Base-by-base conservation (phyloP, 495 filamentous ascomycete genomes). In the Hyaloscypha finlandica region DNA sequence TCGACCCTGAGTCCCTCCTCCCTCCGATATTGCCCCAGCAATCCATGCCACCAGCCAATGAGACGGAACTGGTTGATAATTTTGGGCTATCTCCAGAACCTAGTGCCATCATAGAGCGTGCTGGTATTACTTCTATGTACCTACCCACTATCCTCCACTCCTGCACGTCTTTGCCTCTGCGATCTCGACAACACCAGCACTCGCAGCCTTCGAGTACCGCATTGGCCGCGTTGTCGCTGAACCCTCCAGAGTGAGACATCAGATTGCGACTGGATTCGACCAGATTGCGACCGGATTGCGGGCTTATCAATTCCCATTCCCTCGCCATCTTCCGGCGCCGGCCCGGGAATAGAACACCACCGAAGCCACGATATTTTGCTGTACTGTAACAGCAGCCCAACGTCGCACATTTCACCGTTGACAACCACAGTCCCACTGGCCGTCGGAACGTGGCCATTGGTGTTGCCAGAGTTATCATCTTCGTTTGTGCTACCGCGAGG, bases 281-380 rank as follows among this genome's bases (percentile, higher is more conserved):
- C 6, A 1, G 8, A 37, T 37, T 37, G 35, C 35, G 35, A 37
- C 8, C 35, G 12, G 35, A 8, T 6, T 12, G 35, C 3, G 25
- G 45, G 62, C 63, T 69, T 69, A 65, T 65, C 67, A 69, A 59
- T 64, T 29, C 25, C 25, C 25, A 25, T 25, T 25, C 29, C 57
- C 32, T 54, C 62, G 62, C 32, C 33, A 69, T 51, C 62, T 59
- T 32, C 52, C 25, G 25, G 68, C 59, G 57, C 63, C 68, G 63
- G 68, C 58, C 68, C 68, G 63, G 55, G 8, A 52, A 19, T 12
- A 56, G 25, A 20, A 29, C 30, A 52, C 37, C 53, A 29, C 51
- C 6, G 35, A 48, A 48, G 22, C 33, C 63, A 68, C 66, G 66
- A 68, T 68, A 68, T 11, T 57, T 45, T 30, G 33, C 53, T 63